Evolutionary conservation across 345 rosid species (phyloP).

Genomic region (Syzygium oleosum): DNA sequence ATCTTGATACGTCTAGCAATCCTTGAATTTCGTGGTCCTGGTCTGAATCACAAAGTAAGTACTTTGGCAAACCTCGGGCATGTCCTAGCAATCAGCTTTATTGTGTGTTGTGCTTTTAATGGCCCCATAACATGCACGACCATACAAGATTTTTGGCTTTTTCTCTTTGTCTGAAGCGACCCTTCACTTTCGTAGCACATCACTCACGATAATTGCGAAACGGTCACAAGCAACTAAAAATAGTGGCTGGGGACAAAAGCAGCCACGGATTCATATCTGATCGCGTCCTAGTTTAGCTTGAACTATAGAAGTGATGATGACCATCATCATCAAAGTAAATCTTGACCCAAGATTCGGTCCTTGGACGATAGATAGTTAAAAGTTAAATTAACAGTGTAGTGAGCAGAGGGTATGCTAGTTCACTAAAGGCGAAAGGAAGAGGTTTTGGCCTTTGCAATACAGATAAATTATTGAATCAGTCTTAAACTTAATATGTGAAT

Average conservation of each 20-base stretch:
- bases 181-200: background rate
- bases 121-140: background rate
- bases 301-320: background rate
- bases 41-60: background rate
- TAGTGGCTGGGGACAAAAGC: background rate
- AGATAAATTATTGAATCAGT: background rate
- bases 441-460: background rate
- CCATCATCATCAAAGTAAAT: background rate
- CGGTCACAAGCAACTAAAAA: background rate
- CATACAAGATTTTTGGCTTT: background rate
- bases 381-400: background rate
- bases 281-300: background rate
- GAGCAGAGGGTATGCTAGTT: background rate
- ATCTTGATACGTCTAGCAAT: background rate
- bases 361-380: background rate
- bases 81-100: background rate
- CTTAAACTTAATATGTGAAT: fast-evolving
- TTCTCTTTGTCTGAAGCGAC: background rate
- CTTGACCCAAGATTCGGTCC: background rate
- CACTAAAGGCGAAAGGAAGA: background rate
- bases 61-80: background rate
- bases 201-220: background rate
- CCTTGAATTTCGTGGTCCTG: background rate
- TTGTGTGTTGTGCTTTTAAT: background rate
- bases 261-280: background rate